Evolutionary conservation across 768 basidiomycete species (phyloP), one percentile per base, ranked within the genome.

Genomic region (Imleria badia): DNA sequence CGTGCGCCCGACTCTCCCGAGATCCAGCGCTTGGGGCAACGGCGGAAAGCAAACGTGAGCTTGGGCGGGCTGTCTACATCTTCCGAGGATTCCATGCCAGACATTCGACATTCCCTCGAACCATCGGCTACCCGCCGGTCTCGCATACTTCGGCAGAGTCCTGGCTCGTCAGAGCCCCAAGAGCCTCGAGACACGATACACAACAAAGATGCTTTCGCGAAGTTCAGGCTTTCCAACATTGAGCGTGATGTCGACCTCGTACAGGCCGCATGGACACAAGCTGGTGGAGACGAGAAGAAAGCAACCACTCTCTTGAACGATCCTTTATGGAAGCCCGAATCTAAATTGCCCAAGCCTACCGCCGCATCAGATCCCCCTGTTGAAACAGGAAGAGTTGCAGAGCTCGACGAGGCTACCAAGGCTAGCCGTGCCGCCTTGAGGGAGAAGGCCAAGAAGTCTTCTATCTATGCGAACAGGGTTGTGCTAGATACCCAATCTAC

Each of bases 381-480:
- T 39, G 54, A 83, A 42, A 73, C 78, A 6, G 88, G 89, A 30
- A 77, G 86, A 42, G 85, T 90, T 31, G 82, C 78, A 54, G 89
- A 89, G 66, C 67, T 89, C 23, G 87, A 89, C 36, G 86, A 90
- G 57, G 87, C 84, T n/a, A 79, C 76, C 38, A 84, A 83, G 60
- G 87, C 85, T 2, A 81, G 77, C 58, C 78, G 85, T 55, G 81
- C 78, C 19, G 84, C 86, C 33, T 77, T 76, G 54, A 85, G 78
- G 65, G 88, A 90, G 72, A 85, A 89, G 69, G 88, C 85, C 20
- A 91, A 87, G 70, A 86, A 82, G 64, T 91, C 90, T n/a, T 78
- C 84, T 68, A 92, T 92, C 46, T 91, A 91, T 60, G 85, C 86
- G 39, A 87, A 86, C 59, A 80, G 87, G 52, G 69, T 77, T 36